These are phyloP conservation scores for Aspergillus persii DNA, from an alignment of 2,329 filamentous ascomycete genomes.

Conservation along the genomic window DNA sequence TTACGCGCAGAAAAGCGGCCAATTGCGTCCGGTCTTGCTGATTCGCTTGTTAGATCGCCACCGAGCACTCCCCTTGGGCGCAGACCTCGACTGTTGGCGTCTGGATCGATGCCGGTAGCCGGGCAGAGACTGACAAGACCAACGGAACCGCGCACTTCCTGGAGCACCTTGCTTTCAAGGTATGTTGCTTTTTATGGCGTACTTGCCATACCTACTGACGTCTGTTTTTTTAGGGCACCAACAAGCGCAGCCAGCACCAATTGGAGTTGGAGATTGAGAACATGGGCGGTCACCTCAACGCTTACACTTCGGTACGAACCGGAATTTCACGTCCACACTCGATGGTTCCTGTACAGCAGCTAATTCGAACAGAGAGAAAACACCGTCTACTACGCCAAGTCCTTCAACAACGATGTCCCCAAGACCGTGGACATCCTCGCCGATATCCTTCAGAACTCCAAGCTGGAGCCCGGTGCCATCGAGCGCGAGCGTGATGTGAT, in stretches of 20 bases:
- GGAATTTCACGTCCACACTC: slow-evolving; percentile 12
- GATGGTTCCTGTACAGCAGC: not conserved
- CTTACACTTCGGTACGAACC: slow-evolving; percentile 89
- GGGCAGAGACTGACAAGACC: slow-evolving; percentile 96
- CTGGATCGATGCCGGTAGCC: slow-evolving; percentile 98
- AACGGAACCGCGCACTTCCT: slow-evolving; percentile 99
- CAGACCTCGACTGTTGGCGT: slow-evolving; percentile 98
- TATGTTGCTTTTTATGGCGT: slow-evolving; percentile 40
- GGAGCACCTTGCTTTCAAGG: slow-evolving; percentile 99
- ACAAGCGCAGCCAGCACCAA: slow-evolving; percentile 92
- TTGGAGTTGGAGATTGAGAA: slow-evolving; percentile 99
- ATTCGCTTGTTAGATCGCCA: slow-evolving; percentile 70
- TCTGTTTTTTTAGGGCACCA: slow-evolving; percentile 63
- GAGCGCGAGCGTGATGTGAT: slow-evolving; percentile 99
- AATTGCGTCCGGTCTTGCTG: slow-evolving; percentile 28
- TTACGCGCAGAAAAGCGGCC: slow-evolving; percentile 7
- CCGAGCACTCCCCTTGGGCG: slow-evolving; percentile 96
- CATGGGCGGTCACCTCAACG: slow-evolving; percentile 98
- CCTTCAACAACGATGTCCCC: slow-evolving; percentile 96
- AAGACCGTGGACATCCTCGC: slow-evolving; percentile 96
- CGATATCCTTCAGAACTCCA: slow-evolving; percentile 99
- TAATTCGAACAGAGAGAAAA: slow-evolving; percentile 74
- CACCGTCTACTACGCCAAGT: slow-evolving; percentile 98
- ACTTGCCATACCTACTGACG: not conserved
- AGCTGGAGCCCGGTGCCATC: slow-evolving; percentile 87